A percentile compares a stretch with the other conserved stretches of the same genome.
phyloP scores from a whole-genome alignment of 2,329 filamentous ascomycete genomes.

The Aspergillus ustus region DNA sequence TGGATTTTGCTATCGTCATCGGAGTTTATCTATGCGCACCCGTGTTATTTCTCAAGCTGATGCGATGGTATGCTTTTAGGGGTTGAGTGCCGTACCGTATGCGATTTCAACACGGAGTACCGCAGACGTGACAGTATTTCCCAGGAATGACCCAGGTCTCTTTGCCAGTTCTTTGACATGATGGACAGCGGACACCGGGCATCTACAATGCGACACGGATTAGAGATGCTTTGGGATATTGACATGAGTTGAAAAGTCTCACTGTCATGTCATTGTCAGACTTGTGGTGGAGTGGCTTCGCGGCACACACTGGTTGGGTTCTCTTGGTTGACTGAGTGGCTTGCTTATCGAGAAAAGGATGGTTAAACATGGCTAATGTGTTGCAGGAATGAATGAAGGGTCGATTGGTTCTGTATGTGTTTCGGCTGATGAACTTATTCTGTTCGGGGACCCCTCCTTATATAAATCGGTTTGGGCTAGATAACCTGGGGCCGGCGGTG shows the following conservation, averaged over 20 bases:
- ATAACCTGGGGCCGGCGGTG: slow-evolving; percentile 13
- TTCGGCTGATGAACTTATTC: slow-evolving; percentile 23
- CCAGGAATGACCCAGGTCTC: slow-evolving; percentile 53
- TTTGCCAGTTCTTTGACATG: slow-evolving; percentile 39
- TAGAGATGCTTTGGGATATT: not conserved
- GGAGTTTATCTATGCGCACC: not conserved
- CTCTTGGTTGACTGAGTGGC: slow-evolving; percentile 11
- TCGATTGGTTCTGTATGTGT: slow-evolving; percentile 14
- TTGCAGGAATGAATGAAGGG: slow-evolving; percentile 8
- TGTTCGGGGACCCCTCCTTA: slow-evolving; percentile 21
- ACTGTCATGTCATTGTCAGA: slow-evolving; percentile 20
- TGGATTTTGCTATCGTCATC: not conserved
- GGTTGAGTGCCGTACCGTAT: slow-evolving; percentile 2
- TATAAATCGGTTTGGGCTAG: slow-evolving; percentile 20
- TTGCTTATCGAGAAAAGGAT: slow-evolving; percentile 4
- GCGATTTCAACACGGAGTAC: slow-evolving; percentile 35
- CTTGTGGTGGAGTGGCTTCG: not conserved
- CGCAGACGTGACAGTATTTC: slow-evolving; percentile 51
- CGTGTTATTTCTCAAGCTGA: slow-evolving; percentile 5
- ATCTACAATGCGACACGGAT: slow-evolving; percentile 35
- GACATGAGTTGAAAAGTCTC: not conserved
- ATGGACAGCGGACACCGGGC: slow-evolving; percentile 51
- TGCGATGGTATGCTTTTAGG: not conserved
- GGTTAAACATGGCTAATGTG: slow-evolving; percentile 15
- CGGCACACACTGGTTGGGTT: not conserved